phyloP scores from a whole-genome alignment of 257 asterid species.

The Perilla frutescens region DNA sequence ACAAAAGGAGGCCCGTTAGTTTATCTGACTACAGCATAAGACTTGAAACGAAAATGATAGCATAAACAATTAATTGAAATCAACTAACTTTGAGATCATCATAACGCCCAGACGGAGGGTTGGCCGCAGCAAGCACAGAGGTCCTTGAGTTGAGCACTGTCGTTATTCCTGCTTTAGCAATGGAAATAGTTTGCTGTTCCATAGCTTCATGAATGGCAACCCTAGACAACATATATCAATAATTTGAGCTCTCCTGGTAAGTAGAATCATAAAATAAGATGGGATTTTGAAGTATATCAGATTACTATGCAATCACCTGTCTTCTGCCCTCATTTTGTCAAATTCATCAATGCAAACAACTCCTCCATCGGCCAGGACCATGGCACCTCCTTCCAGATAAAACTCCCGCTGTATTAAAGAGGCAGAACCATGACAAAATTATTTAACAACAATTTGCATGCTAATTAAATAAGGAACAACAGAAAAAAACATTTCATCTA shows the following conservation, averaged over 20 bases:
- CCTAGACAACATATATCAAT: slow-evolving; percentile 50
- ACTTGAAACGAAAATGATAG: slow-evolving; percentile 15
- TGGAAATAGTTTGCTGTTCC: slow-evolving; percentile 99
- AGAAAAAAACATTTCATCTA: slow-evolving; percentile 7
- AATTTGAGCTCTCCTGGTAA: slow-evolving; percentile 28
- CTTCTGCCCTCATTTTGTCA: slow-evolving; percentile 99
- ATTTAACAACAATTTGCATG: slow-evolving; percentile 12
- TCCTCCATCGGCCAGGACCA: slow-evolving; percentile 99
- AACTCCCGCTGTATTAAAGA: slow-evolving; percentile 75
- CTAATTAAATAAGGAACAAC: not conserved
- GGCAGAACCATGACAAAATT: slow-evolving; percentile 16
- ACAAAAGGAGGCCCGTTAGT: slow-evolving; percentile 34
- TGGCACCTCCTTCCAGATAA: slow-evolving; percentile 99
- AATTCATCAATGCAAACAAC: slow-evolving; percentile 99
- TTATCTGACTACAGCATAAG: slow-evolving; percentile 22
- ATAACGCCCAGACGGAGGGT: slow-evolving; percentile 99
- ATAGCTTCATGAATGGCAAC: slow-evolving; percentile 99
- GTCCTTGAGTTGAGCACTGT: slow-evolving; percentile 99
- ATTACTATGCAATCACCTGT: slow-evolving; percentile 57
- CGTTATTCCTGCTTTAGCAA: slow-evolving; percentile 99
- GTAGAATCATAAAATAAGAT: slow-evolving; percentile 21
- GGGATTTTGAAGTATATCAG: slow-evolving; percentile 21
- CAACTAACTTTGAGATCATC: slow-evolving; percentile 86
- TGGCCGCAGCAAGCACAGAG: slow-evolving; percentile 99
- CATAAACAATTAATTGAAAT: not conserved